Evolutionary conservation across 2,329 filamentous ascomycete species (phyloP), one percentile per base, ranked within the genome.

Genomic region (Trichoderma atrobrunneum): DNA sequence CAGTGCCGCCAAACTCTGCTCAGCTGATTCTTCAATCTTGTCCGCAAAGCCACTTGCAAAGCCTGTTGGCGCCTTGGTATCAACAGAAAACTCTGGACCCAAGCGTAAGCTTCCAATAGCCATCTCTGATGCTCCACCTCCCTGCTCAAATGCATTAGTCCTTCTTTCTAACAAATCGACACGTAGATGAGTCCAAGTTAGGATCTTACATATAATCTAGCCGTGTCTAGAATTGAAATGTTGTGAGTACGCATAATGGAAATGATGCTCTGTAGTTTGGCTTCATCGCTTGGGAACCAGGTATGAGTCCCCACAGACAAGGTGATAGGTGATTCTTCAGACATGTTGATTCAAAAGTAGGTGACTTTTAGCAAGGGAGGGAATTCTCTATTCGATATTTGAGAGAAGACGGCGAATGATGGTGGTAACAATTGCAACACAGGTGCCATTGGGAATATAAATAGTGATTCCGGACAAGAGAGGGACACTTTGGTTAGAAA

Each of bases 11-110:
- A 65, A 61, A 21, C 66, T 60, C 36, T 71, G 59, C 16, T 70
- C 21, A 18, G 66, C 71, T 12, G 59, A 72, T 14, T 72, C 30
- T 8, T 51, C 28, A 71, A 72, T 71, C 14, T 65, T 32, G 32
- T 16, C 43, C 12, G 39, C 71, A 11, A 26, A 28, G n/a, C 71
- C 48, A 12, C 54, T 28, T 10, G 18, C 28, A 24, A 70, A 39
- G 3, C 71, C 71, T 3, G 57, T 70, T n/a, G 71, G 39, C 57
- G 51, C 71, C 30, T 70, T 70, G 32, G 71, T 72, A 32, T 72
- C 71, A 6, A 72, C 24, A 5, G 26, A 54, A 34, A 72, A 65
- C 12, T 65, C 66, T 48, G 48, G 26, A 10, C 48, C 30, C 16
- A 59, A 26, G 7, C 61, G 48, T 21, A 71, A 14, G 5, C 63